A percentile compares a stretch with the other conserved stretches of the same genome.
These are phyloP conservation scores for Sphagnum contortum DNA, from an alignment of 225 moss, liverwort and hornwort genomes.

Conservation along the genomic window DNA sequence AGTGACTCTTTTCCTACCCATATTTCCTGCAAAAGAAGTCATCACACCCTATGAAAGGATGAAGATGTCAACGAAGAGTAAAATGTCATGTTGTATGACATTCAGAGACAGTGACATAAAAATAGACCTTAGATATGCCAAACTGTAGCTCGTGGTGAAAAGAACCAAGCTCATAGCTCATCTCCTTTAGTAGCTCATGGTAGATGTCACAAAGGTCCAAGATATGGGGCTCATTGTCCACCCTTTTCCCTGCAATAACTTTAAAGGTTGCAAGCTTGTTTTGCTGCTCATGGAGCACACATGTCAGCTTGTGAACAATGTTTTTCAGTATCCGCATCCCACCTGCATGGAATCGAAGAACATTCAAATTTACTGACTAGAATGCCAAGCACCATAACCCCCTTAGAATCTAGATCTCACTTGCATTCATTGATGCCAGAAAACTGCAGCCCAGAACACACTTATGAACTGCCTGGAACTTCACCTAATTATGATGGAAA, in stretches of 20 bases:
- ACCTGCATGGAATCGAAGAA: constrained; percentile 8
- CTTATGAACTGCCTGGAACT: too few relatives aligned
- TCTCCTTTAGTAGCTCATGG: constrained; percentile 27
- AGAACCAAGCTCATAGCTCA: constrained; percentile 43
- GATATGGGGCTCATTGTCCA: constrained; percentile 5
- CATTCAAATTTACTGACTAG: not conserved
- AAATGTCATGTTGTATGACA: too few relatives aligned
- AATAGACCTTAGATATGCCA: constrained; percentile 18
- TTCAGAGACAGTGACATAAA: not conserved
- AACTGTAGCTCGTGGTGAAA: constrained; percentile 27
- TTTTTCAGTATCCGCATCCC: constrained; percentile 16
- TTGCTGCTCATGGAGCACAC: constrained; percentile 6
- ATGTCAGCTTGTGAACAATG: constrained; percentile 20
- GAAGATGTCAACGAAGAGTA: too few relatives aligned
- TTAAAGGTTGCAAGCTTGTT: constrained; percentile 13
- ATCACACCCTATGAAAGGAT: constrained; percentile 11
- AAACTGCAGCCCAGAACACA: too few relatives aligned
- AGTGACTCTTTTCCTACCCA: too few relatives aligned
- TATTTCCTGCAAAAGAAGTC: constrained; percentile 13
- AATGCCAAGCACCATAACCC: not conserved
- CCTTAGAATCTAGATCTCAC: too few relatives aligned
- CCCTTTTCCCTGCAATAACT: constrained; percentile 2
- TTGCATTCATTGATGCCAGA: too few relatives aligned
- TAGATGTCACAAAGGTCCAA: constrained; percentile 17
- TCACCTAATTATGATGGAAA: too few relatives aligned